Percentiles rank a stretch among this genome's conserved stretches.
Conservation (phyloP, 345 rosid genomes). For the Mallotus nudiflorus region DNA sequence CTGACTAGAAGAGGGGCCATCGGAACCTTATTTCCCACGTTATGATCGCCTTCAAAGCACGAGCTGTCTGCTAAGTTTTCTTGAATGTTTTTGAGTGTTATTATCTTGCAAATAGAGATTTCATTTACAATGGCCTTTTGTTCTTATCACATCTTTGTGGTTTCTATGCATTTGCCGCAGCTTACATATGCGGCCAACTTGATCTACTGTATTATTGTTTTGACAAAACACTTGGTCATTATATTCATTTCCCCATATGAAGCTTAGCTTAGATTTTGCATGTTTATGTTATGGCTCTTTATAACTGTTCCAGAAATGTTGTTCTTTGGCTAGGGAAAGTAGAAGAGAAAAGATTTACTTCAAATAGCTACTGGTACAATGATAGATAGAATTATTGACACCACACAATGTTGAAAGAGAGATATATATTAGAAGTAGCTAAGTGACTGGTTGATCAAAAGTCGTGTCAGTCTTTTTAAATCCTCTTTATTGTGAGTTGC, state of each 20-base stretch:
- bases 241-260: background rate
- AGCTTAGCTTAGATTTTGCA: slow-evolving; percentile 6
- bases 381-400: slow-evolving; percentile 10
- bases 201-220: background rate
- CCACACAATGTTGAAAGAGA: slow-evolving; percentile 18
- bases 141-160: background rate
- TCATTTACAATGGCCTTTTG: background rate
- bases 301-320: background rate
- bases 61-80: slow-evolving; percentile 5
- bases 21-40: background rate
- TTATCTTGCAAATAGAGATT: background rate
- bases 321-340: background rate
- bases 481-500: slow-evolving; percentile 25
- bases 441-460: slow-evolving; percentile 34
- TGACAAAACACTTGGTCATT: background rate
- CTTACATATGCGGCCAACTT: background rate
- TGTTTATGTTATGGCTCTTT: background rate
- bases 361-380: background rate
- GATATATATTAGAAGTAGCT: background rate
- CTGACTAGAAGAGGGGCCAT: background rate
- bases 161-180: slow-evolving; percentile 5
- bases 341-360: background rate
- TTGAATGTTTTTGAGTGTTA: background rate
- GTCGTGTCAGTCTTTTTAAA: slow-evolving; percentile 44
- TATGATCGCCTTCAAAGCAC: background rate